phyloP scores from a whole-genome alignment of 2,329 filamentous ascomycete species.

The Aspergillus ruber region DNA sequence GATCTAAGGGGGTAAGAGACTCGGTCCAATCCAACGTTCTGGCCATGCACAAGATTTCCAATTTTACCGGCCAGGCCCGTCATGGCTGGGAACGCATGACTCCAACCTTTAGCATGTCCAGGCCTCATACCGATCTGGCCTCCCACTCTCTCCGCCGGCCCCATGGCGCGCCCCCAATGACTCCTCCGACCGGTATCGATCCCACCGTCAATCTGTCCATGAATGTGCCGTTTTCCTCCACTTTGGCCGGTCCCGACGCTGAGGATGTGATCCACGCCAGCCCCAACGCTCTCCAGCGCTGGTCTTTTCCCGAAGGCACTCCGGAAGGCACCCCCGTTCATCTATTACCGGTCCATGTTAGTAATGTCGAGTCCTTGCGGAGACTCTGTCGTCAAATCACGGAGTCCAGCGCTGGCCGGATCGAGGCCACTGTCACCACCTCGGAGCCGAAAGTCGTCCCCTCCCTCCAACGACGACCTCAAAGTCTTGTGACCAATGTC shows the following conservation, averaged over 20 bases:
- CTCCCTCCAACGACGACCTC: slow-evolving; percentile 40
- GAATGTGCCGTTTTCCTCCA: slow-evolving; percentile 93
- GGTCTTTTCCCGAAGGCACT: slow-evolving; percentile 86
- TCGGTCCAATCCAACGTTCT: slow-evolving; percentile 9
- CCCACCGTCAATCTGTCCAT: slow-evolving; percentile 86
- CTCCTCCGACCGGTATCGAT: slow-evolving; percentile 66
- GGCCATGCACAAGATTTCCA: slow-evolving; percentile 61
- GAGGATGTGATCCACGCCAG: slow-evolving; percentile 94
- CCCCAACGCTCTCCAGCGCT: slow-evolving; percentile 76
- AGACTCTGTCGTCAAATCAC: slow-evolving; percentile 77
- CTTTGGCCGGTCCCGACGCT: slow-evolving; percentile 82
- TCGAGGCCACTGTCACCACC: slow-evolving; percentile 78
- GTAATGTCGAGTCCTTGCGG: slow-evolving; percentile 74
- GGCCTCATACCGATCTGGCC: slow-evolving; percentile 52
- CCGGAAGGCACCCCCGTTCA: slow-evolving; percentile 77
- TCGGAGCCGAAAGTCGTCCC: slow-evolving; percentile 65
- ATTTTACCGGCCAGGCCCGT: slow-evolving; percentile 59
- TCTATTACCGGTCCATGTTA: slow-evolving; percentile 83
- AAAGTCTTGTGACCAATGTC: slow-evolving; percentile 72
- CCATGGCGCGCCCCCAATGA: slow-evolving; percentile 44
- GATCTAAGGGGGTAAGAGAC: slow-evolving; percentile 28
- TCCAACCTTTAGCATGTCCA: slow-evolving; percentile 58
- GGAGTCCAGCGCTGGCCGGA: slow-evolving; percentile 59
- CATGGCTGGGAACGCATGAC: slow-evolving; percentile 65
- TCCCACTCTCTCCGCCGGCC: slow-evolving; percentile 52